These are phyloP conservation scores for Platanthera zijinensis DNA, from an alignment of 106 monocot species.

Conservation along the genomic window DNA sequence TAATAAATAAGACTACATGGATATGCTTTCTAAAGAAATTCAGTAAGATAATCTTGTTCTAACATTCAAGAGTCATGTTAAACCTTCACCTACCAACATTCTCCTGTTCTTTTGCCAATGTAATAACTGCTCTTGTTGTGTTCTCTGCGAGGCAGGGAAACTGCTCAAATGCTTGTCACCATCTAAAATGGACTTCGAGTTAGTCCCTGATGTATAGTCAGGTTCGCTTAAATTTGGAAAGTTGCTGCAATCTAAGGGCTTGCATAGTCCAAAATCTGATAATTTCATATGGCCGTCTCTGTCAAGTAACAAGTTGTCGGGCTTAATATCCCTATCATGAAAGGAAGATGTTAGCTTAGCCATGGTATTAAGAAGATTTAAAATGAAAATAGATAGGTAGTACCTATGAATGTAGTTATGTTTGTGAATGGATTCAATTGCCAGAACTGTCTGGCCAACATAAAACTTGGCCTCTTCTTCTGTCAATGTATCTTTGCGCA, in stretches of 20 bases:
- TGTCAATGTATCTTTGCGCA: constrained; percentile 42
- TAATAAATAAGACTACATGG: not conserved
- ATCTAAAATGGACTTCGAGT: constrained; percentile 6
- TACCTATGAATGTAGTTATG: constrained; percentile 61
- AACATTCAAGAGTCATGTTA: not conserved
- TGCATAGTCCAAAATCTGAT: constrained; percentile 58
- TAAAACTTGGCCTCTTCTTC: constrained; percentile 54
- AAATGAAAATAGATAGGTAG: not conserved
- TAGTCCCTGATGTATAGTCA: constrained; percentile 16
- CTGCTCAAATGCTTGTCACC: constrained; percentile 14
- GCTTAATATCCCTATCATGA: constrained; percentile 48
- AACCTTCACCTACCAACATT: constrained; percentile 24
- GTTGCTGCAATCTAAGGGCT: constrained; percentile 40
- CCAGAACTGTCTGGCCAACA: constrained; percentile 45
- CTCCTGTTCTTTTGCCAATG: constrained; percentile 55
- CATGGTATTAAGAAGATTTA: not conserved
- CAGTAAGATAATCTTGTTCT: not conserved
- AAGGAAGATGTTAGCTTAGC: constrained; percentile 5
- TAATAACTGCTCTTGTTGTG: constrained; percentile 37
- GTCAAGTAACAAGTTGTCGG: constrained; percentile 51
- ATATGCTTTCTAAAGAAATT: not conserved
- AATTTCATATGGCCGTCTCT: constrained; percentile 55
- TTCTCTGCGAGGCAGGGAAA: constrained; percentile 17
- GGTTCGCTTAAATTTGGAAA: constrained; percentile 37
- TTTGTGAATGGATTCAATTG: constrained; percentile 55